Evolutionary conservation across 352 stramenopile species (phyloP), one percentile per base, ranked within the genome.

Genomic region (Globisporangium alternatum): DNA sequence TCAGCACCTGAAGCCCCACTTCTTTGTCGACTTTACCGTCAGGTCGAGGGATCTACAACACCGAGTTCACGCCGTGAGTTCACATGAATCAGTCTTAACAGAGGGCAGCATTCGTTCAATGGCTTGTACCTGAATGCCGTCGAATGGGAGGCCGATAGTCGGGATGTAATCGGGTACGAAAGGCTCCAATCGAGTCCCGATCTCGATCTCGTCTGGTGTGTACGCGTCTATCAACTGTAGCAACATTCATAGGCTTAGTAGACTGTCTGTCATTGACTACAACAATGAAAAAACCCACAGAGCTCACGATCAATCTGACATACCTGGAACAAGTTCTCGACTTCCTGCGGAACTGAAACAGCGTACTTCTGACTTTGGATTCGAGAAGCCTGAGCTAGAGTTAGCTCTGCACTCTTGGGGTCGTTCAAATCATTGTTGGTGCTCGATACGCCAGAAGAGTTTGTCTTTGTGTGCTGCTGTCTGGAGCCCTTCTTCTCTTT

Each of bases 101-200:
- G 43, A 48, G 1, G 7, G 22, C 43, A 19, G 6, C 43, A 48
- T n/a, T 2, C 17, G 22, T 48, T 22, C 17, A 48, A 48, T 48
- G 28, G 7, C 15, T 12, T 39, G 15, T 66, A 91, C 79, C 72
- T 88, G 72, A n/a, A 90, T 83, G 33, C 79, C 82, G 43, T 91
- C 82, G 53, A 89, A 93, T 0, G 84, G 84, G 0, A 85, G 28
- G 3, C 84, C 84, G 8, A 90, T 80, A 0, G 70, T 62, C 4
- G 96, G 96, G 21, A 98, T 92, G 64, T 93, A 98, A 25, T 97
- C 88, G 0, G 96, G 96, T 12, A 98, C 77, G 59, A 98, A 99
- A 21, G 89, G 94, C 69, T 98, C 90, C 7, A 98, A 71, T 43
- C 76, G 74, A n/a, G 89, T 97, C 33, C 90, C 80, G 41, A 98